These are phyloP conservation scores for Schwanniomyces vanrijiae DNA, from an alignment of 805 yeast genomes.

Conservation along the genomic window DNA sequence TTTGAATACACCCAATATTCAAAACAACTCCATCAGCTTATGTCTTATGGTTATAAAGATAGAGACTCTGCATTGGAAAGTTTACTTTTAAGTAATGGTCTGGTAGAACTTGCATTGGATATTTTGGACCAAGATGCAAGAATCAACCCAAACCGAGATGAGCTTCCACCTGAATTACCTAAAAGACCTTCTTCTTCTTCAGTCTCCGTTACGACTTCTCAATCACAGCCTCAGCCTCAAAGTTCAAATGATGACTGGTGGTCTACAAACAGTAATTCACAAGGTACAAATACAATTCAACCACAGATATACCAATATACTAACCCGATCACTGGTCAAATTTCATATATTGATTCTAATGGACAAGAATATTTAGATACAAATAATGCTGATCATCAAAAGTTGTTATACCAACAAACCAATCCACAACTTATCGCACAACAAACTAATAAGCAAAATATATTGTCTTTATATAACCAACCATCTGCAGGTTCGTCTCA, in stretches of 20 bases:
- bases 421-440: conserved; percentile 36
- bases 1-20: conserved; percentile 54
- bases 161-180: conserved; percentile 50
- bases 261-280: conserved; percentile 13
- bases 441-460: conserved; percentile 38
- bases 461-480: conserved; percentile 43
- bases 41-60: conserved; percentile 56
- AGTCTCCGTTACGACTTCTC: conserved; percentile 10
- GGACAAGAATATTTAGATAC: conserved; percentile 64
- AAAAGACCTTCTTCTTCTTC: conserved; percentile 27
- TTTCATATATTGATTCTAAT: conserved; percentile 64
- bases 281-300: conserved; percentile 21
- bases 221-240: conserved; percentile 9
- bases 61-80: conserved; percentile 64
- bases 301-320: conserved; percentile 64
- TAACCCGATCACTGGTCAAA: conserved; percentile 69
- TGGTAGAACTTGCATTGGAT: conserved; percentile 57
- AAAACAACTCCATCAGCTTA: conserved; percentile 44
- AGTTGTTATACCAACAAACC: conserved; percentile 32
- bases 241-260: conserved; percentile 30
- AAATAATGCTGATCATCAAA: conserved; percentile 44
- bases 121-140: conserved; percentile 46
- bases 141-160: conserved; percentile 36
- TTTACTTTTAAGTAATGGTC: conserved; percentile 57
- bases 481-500: conserved; percentile 28